Percentiles rank a stretch among this genome's conserved stretches.
phyloP scores from a whole-genome alignment of 2,329 filamentous ascomycete genomes.

The Venturia asperata region DNA sequence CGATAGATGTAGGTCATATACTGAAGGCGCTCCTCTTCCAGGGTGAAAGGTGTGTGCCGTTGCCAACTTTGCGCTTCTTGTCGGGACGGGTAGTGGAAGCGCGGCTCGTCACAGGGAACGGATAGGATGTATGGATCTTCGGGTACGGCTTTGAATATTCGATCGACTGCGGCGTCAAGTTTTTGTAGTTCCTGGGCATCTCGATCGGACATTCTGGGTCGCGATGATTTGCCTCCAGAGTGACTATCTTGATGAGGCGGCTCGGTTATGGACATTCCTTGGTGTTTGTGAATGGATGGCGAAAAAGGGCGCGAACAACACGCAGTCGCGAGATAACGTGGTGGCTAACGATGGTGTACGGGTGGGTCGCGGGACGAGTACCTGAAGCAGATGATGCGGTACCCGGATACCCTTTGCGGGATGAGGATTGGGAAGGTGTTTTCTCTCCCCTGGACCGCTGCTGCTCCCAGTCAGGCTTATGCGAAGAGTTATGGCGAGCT shows the following conservation, averaged over 20 bases:
- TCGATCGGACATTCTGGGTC: slow-evolving; percentile 17
- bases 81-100: slow-evolving; percentile 37
- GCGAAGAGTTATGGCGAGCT: background rate
- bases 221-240: slow-evolving; percentile 3
- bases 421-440: background rate
- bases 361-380: background rate
- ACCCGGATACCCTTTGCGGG: background rate
- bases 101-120: slow-evolving; percentile 39
- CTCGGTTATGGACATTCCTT: slow-evolving; percentile 9
- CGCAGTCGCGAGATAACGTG: background rate
- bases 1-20: slow-evolving; percentile 57
- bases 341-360: background rate
- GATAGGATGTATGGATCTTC: slow-evolving; percentile 41
- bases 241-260: background rate
- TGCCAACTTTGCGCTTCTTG: slow-evolving; percentile 38
- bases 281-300: background rate
- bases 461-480: background rate
- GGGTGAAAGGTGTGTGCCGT: slow-evolving; percentile 45
- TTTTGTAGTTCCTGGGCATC: slow-evolving; percentile 31
- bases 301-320: background rate
- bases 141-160: slow-evolving; percentile 38
- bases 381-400: background rate
- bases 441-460: background rate
- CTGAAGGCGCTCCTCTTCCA: slow-evolving; percentile 51
- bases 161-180: slow-evolving; percentile 37